A percentile compares a stretch with the other conserved stretches of the same genome.
phyloP scores from a whole-genome alignment of 768 basidiomycete species.

The Psilocybe tampanensis region DNA sequence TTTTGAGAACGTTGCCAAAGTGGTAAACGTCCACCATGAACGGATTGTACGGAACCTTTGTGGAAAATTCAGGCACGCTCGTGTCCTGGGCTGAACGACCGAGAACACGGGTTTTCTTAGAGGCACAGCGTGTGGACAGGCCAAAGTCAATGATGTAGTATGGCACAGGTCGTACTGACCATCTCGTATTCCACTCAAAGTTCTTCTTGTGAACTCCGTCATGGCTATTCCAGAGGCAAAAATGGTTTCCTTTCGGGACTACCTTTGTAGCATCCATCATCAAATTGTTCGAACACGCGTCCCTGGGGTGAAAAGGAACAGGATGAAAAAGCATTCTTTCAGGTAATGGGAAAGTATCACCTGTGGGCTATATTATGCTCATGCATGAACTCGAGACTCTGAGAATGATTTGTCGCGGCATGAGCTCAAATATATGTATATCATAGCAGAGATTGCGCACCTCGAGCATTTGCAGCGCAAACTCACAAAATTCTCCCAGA shows the following conservation, averaged over 20 bases:
- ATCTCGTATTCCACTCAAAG: constrained; percentile 15
- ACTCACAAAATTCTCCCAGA: constrained; percentile 14
- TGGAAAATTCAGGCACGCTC: constrained; percentile 29
- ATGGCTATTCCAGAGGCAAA: background rate
- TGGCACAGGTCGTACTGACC: constrained; percentile 22
- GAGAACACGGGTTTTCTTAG: background rate
- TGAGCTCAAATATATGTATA: background rate
- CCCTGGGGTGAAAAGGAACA: background rate
- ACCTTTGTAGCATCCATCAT: constrained; percentile 18
- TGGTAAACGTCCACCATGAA: constrained; percentile 32
- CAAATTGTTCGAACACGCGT: constrained; percentile 8
- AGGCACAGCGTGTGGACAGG: constrained; percentile 5
- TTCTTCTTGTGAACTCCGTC: background rate
- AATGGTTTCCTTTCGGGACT: constrained; percentile 17
- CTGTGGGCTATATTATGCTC: constrained; percentile 13
- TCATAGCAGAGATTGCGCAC: background rate
- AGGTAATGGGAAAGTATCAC: background rate
- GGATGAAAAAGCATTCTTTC: background rate
- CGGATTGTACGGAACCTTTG: constrained; percentile 21
- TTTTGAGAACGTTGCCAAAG: constrained; percentile 22
- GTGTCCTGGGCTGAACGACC: constrained; percentile 22
- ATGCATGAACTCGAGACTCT: constrained; percentile 13
- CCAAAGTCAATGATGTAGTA: constrained; percentile 34
- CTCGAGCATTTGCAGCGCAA: constrained; percentile 12
- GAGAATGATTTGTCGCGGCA: no score